phyloP scores from a whole-genome alignment of 2,329 filamentous ascomycete genomes.

The Trichoderma gracile region DNA sequence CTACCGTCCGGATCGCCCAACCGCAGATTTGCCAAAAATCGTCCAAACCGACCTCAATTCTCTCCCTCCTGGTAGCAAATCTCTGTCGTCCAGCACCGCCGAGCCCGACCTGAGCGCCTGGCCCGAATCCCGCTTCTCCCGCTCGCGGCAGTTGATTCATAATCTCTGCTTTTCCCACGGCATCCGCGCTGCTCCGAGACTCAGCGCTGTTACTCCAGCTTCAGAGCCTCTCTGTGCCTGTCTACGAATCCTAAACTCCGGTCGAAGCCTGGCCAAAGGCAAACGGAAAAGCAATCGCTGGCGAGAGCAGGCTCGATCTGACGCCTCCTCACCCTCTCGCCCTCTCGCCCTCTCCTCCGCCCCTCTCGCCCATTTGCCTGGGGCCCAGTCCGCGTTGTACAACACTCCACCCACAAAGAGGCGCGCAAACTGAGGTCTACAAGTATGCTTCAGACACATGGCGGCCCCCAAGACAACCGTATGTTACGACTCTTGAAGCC shows the following conservation, averaged over 20 bases:
- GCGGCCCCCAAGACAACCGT: conserved; percentile 46
- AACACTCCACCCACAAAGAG: conserved; percentile 24
- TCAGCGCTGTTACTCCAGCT: conserved; percentile 1
- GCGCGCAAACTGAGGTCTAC: conserved; percentile 32
- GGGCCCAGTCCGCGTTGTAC: conserved; percentile 19
- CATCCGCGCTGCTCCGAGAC: conserved; percentile 22
- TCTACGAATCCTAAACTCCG: conserved; percentile 21
- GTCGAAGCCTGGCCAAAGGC: conserved; percentile 19
- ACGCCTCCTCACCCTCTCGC: conserved; percentile 3
- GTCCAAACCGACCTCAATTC: conserved; percentile 25
- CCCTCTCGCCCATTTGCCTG: background rate
- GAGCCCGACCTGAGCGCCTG: background rate
- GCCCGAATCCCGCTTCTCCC: background rate
- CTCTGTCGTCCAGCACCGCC: conserved; percentile 6
- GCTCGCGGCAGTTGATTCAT: background rate
- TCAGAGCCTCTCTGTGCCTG: background rate
- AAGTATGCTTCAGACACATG: conserved; percentile 49
- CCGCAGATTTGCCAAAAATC: conserved; percentile 24
- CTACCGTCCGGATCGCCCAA: conserved; percentile 20
- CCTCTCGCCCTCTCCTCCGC: too few relatives aligned
- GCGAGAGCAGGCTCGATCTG: background rate
- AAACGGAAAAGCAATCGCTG: background rate
- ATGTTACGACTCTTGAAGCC: conserved; percentile 29
- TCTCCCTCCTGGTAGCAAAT: conserved; percentile 18
- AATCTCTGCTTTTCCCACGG: conserved; percentile 19